Base-by-base conservation (phyloP, 306 rosid genomes). In the Spatholobus suberectus region DNA sequence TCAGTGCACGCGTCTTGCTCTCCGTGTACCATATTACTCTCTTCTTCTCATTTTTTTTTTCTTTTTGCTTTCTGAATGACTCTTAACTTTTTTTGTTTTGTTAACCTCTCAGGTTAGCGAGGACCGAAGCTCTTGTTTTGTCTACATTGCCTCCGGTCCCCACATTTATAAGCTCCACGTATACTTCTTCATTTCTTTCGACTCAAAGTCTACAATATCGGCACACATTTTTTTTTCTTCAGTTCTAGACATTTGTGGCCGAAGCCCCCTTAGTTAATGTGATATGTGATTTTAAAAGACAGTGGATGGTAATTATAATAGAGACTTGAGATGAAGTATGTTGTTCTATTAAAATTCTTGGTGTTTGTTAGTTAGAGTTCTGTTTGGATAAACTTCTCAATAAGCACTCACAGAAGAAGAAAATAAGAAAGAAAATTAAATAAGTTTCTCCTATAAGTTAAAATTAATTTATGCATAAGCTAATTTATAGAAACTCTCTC, bases 1-100 rank as follows among this genome's bases (percentile, higher is more conserved):
- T 61, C 98, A 95, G 65, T 83, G 95, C 49, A 93, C 95, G 85
- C 97, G 98, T 51, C 95, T 95, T 55, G 92, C 98, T 52, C 94
- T 93, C 66, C 91, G 90, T 88, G 97, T 83, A 27, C 34, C 9
- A 17, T 2, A 6, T 37, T 10, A 23, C 12, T 59, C 58, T 32
- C 51, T 70, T 3, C 54, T 78, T 44, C 5, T 11, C n/a, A 26
- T 17, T 61, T 44, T 69, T 1, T 27, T 8, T 9, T 17, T 2
- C 10, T 11, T 11, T 5, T n/a, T 23, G 5, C 15, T 24, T 24
- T 11, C 29, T 4, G 15, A 38, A 35, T 29, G 5, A 3, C 55
- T 81, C 73, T 38, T 5, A 61, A 20, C 9, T 67, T 58, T 23
- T 75, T 49, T 27, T 24, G 65, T 24, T 51, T 13, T 24, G 8